Percentiles rank a stretch among this genome's conserved stretches.
Evolutionary conservation across 306 rosid species (phyloP).

Genomic region (Quercus mongolica): DNA sequence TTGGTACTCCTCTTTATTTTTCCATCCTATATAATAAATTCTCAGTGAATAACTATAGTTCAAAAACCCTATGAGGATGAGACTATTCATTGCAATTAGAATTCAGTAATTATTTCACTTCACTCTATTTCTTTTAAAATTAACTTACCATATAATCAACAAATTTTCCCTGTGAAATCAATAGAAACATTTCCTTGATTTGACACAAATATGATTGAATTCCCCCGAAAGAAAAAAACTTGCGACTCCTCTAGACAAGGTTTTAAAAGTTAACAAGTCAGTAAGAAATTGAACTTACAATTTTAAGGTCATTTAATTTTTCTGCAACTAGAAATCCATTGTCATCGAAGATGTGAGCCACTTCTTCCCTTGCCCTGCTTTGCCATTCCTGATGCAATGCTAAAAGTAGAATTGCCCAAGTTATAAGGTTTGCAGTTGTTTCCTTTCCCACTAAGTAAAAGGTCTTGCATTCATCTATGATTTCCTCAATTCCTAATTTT

Average conservation of each 20-base stretch:
- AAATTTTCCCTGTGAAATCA: background rate
- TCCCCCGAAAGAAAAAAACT: background rate
- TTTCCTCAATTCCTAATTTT: conserved; percentile 44
- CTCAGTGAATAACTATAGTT: too few relatives aligned
- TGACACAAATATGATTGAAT: background rate
- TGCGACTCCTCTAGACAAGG: background rate
- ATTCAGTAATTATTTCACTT: too few relatives aligned
- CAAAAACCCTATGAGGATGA: too few relatives aligned
- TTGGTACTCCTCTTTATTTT: too few relatives aligned
- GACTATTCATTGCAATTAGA: too few relatives aligned
- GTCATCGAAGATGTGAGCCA: conserved; percentile 23
- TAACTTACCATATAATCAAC: too few relatives aligned
- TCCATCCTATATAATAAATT: too few relatives aligned
- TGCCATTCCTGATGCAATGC: conserved; percentile 76
- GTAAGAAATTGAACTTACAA: conserved; percentile 38
- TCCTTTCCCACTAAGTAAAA: conserved; percentile 76
- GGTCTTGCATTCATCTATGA: conserved; percentile 73
- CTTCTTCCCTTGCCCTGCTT: conserved; percentile 67
- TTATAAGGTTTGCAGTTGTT: conserved; percentile 57
- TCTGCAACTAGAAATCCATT: conserved; percentile 32
- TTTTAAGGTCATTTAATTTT: conserved; percentile 52
- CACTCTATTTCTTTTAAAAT: too few relatives aligned
- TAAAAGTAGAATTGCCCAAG: conserved; percentile 61
- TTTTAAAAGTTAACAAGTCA: background rate
- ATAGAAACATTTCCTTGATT: background rate